Evolutionary conservation across 306 rosid species (phyloP).

Genomic region (Acacia acuminata): DNA sequence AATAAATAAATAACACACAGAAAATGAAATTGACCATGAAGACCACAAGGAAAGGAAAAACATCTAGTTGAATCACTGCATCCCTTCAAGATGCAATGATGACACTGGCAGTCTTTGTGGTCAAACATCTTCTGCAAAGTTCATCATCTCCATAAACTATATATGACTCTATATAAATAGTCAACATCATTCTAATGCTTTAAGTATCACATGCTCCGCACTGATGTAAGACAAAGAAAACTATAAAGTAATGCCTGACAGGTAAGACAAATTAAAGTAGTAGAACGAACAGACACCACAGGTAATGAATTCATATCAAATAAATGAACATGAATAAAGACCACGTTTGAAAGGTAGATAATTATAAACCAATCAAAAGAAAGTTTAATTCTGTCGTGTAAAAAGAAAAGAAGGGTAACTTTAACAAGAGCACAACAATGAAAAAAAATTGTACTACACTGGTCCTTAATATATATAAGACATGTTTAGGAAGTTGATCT

Average conservation of each 20-base stretch:
- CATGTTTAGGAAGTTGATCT: no score
- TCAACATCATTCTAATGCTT: not conserved
- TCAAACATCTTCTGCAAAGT: not conserved
- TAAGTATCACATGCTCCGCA: not conserved
- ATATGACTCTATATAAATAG: not conserved
- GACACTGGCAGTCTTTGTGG: conserved; percentile 1
- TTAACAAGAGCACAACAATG: conserved; percentile 17
- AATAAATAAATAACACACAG: no score
- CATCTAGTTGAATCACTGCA: not conserved
- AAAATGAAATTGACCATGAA: conserved; percentile 4
- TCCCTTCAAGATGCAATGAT: not conserved
- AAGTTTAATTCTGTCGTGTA: not conserved
- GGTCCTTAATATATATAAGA: no score
- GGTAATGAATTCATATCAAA: conserved; percentile 7
- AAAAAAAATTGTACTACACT: not conserved
- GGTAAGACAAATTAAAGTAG: not conserved
- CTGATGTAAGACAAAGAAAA: not conserved
- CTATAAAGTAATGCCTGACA: not conserved
- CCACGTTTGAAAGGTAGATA: not conserved
- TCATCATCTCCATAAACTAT: not conserved
- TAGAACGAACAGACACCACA: not conserved
- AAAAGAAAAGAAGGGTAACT: conserved; percentile 1
- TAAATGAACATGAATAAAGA: conserved; percentile 19
- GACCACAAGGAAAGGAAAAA: not conserved
- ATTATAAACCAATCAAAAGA: not conserved